phyloP scores from a whole-genome alignment of 805 yeast species.

The Tetrapisispora namnaoensis region DNA sequence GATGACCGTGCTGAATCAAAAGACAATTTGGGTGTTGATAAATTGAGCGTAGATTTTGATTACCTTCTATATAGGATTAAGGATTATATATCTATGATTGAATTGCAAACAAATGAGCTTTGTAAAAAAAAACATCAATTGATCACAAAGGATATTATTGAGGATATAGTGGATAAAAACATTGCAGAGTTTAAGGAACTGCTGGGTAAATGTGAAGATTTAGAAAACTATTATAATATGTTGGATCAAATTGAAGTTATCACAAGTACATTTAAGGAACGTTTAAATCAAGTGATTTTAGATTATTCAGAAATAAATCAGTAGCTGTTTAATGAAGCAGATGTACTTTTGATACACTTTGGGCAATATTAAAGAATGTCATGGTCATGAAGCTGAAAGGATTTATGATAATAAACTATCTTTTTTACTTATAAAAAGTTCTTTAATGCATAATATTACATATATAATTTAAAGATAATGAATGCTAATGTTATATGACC shows the following conservation, averaged over 20 bases:
- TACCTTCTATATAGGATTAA: constrained; percentile 53
- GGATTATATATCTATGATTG: constrained; percentile 41
- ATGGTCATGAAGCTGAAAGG: no score
- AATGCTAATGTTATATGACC: background rate
- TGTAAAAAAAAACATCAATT: constrained; percentile 20
- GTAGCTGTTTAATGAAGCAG: background rate
- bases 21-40: constrained; percentile 56
- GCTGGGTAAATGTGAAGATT: constrained; percentile 37
- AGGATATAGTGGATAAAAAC: constrained; percentile 31
- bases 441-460: constrained; percentile 2
- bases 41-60: constrained; percentile 53
- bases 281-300: constrained; percentile 17
- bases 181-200: constrained; percentile 33
- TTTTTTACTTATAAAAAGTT: background rate
- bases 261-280: constrained; percentile 31
- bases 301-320: constrained; percentile 1
- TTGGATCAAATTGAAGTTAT: constrained; percentile 40
- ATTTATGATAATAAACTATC: no score
- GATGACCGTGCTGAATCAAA: constrained; percentile 2
- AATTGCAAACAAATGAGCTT: constrained; percentile 32
- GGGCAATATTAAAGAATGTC: no score
- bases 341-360: no score
- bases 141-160: constrained; percentile 20
- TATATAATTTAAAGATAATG: background rate
- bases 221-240: constrained; percentile 45